A percentile compares a stretch with the other conserved stretches of the same genome.
These are phyloP conservation scores for Heliosperma pusillum DNA, from an alignment of 148 eudicot genomes.

Conservation along the genomic window DNA sequence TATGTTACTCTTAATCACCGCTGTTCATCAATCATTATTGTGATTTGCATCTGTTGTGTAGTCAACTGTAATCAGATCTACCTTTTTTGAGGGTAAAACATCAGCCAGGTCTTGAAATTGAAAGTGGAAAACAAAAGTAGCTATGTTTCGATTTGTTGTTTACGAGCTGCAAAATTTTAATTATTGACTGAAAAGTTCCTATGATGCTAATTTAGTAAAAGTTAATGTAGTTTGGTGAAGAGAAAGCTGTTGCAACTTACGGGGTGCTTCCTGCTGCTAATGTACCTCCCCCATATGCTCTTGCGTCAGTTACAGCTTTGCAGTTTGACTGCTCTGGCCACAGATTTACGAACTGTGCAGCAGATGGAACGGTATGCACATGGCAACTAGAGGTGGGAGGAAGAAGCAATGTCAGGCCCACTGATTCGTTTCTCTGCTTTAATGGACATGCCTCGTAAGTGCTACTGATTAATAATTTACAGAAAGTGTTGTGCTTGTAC, in stretches of 20 bases:
- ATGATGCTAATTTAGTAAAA: slow-evolving; percentile 5
- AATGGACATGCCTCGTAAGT: slow-evolving; percentile 84
- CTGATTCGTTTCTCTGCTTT: slow-evolving; percentile 90
- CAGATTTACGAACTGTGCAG: slow-evolving; percentile 86
- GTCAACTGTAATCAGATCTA: neutral
- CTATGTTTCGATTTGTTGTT: neutral
- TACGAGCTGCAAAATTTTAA: neutral
- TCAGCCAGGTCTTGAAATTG: neutral
- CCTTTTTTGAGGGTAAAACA: neutral
- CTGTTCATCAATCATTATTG: slow-evolving; percentile 1
- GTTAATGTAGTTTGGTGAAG: slow-evolving; percentile 75
- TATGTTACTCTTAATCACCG: slow-evolving; percentile 25
- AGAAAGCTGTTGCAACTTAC: slow-evolving; percentile 86
- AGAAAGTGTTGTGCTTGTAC: neutral
- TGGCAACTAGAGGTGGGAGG: slow-evolving; percentile 99
- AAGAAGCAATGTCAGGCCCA: slow-evolving; percentile 82
- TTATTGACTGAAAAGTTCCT: neutral
- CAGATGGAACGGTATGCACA: slow-evolving; percentile 92
- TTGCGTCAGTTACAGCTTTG: slow-evolving; percentile 80
- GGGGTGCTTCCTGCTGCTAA: slow-evolving; percentile 95
- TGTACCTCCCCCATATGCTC: slow-evolving; percentile 95
- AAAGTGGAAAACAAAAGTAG: neutral
- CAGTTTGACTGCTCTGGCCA: slow-evolving; percentile 86
- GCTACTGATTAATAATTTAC: slow-evolving; percentile 12
- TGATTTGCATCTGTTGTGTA: neutral